Conservation (phyloP, 179 eudicot species). For the Amaranthus tricolor region DNA sequence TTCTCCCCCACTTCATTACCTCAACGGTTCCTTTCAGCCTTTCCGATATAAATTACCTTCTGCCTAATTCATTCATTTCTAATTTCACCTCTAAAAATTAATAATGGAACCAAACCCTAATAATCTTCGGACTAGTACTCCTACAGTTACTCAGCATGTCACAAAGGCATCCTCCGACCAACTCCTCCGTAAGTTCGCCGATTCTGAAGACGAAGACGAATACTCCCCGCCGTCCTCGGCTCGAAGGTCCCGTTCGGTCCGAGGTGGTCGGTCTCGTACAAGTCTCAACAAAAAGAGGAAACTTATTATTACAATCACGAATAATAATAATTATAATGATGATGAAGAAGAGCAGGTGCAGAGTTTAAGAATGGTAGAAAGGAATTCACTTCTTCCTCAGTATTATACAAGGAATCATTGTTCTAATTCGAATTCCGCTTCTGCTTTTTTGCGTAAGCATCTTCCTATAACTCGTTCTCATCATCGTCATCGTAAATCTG, state of each 20-base stretch:
- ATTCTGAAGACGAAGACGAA: constrained; percentile 38
- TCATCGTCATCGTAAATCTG: constrained; percentile 24
- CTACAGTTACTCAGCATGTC: constrained; percentile 50
- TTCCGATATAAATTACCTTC: not conserved
- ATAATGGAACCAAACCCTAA: constrained; percentile 27
- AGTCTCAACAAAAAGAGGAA: not conserved
- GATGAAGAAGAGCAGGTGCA: not conserved
- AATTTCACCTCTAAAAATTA: not conserved
- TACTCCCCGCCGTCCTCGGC: constrained; percentile 12
- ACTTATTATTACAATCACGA: not conserved
- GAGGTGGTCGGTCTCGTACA: constrained; percentile 11
- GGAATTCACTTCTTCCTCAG: constrained; percentile 54
- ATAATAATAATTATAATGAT: not conserved
- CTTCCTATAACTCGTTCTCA: constrained; percentile 41
- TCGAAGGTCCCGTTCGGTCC: constrained; percentile 25
- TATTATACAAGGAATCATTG: not conserved
- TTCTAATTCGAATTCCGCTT: not conserved
- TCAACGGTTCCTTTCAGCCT: not conserved
- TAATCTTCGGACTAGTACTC: not conserved
- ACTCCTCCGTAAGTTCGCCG: constrained; percentile 73
- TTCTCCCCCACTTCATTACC: not conserved
- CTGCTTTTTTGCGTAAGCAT: constrained; percentile 24
- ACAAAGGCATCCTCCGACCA: constrained; percentile 75
- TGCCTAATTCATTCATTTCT: not conserved
- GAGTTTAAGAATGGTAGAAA: constrained; percentile 33